These are phyloP conservation scores for Crithidia brevicula DNA, from an alignment of 208 protist species.

Conservation along the genomic window DNA sequence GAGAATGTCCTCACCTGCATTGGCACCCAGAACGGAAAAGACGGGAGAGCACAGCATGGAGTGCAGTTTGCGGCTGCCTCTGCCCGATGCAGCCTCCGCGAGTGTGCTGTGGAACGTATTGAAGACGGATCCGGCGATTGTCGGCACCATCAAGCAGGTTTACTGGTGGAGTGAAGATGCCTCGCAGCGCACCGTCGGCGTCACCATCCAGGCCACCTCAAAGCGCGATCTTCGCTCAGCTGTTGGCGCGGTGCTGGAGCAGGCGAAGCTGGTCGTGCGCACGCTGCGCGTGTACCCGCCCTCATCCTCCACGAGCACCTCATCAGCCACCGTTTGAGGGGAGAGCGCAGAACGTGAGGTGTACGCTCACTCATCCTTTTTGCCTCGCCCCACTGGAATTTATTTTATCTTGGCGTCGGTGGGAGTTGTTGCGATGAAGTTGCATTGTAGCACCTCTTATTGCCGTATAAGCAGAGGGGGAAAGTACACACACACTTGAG, in stretches of 20 bases:
- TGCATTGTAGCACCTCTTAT: too few relatives aligned
- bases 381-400: too few relatives aligned
- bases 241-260: conserved; percentile 49
- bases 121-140: conserved; percentile 38
- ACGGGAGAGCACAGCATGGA: conserved; percentile 19
- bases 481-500: too few relatives aligned
- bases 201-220: conserved; percentile 30
- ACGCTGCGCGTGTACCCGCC: conserved; percentile 54
- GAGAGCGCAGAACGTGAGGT: too few relatives aligned
- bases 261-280: conserved; percentile 56
- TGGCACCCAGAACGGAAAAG: too few relatives aligned
- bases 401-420: too few relatives aligned
- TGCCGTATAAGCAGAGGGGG: too few relatives aligned
- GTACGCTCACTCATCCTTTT: too few relatives aligned
- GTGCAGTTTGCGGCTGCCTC: conserved; percentile 50
- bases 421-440: too few relatives aligned
- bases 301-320: not conserved
- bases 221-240: conserved; percentile 48
- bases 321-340: not conserved
- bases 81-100: conserved; percentile 42
- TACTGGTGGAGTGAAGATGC: conserved; percentile 44
- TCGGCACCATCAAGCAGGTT: conserved; percentile 42
- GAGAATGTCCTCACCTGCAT: too few relatives aligned
- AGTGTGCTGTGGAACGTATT: conserved; percentile 49
- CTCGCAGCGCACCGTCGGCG: conserved; percentile 44